These are phyloP conservation scores for Gossypium ekmanianum DNA, from an alignment of 345 rosid genomes.

Conservation along the genomic window DNA sequence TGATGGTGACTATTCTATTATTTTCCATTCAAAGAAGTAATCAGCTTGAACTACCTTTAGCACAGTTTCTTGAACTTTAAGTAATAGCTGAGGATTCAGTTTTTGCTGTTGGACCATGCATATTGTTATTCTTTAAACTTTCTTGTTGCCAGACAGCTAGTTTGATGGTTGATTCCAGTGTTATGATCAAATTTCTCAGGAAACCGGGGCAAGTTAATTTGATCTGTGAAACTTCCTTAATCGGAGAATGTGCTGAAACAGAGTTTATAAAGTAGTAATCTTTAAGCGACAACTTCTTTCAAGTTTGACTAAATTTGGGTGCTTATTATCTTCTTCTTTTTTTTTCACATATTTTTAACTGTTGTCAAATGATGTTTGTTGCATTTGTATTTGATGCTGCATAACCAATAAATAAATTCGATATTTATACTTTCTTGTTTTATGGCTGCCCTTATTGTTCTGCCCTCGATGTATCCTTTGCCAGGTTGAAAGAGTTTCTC, in stretches of 20 bases:
- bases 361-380: neutral
- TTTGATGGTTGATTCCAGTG: conserved; percentile 1
- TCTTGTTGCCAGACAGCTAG: neutral
- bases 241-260: neutral
- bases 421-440: neutral
- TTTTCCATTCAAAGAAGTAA: neutral
- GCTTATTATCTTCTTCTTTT: neutral
- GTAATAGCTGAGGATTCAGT: neutral
- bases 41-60: neutral
- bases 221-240: neutral
- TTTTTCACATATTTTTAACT: neutral
- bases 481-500: conserved; percentile 95
- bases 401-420: neutral
- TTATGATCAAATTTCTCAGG: neutral
- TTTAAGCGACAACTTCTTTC: neutral
- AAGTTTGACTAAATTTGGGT: neutral
- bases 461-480: neutral
- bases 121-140: neutral
- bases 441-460: neutral
- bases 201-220: neutral
- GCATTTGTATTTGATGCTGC: neutral
- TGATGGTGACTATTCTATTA: neutral
- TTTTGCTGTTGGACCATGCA: neutral
- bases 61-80: neutral
- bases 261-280: neutral